Evolutionary conservation across 345 rosid species (phyloP).

Genomic region (Eucalyptus erythrocorys): DNA sequence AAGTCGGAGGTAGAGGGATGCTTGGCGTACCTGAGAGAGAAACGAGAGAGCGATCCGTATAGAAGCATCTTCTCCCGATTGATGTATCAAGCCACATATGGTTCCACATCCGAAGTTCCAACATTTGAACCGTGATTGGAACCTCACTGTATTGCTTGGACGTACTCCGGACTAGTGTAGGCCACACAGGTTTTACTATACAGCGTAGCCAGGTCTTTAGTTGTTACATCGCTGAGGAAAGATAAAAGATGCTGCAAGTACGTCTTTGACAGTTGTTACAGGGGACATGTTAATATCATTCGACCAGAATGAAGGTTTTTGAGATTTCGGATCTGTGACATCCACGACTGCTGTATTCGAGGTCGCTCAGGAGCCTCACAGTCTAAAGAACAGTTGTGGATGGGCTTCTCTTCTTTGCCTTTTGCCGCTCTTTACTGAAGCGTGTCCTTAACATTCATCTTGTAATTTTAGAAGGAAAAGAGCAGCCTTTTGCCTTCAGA

Average conservation of each 20-base stretch:
- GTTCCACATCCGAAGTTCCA: slow-evolving; percentile 38
- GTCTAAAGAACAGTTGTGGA: neutral
- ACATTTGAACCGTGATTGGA: slow-evolving; percentile 39
- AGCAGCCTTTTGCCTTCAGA: neutral
- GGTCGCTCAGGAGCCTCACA: neutral
- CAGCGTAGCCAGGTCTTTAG: neutral
- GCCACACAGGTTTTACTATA: neutral
- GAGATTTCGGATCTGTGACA: neutral
- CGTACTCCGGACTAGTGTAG: neutral
- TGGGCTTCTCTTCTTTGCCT: neutral
- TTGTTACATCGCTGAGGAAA: neutral
- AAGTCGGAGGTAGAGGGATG: slow-evolving; percentile 55
- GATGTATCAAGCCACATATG: slow-evolving; percentile 33
- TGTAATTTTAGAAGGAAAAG: neutral
- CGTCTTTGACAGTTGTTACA: neutral
- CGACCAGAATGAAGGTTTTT: neutral
- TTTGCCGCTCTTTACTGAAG: neutral
- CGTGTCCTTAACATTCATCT: neutral
- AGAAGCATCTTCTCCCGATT: slow-evolving; percentile 41
- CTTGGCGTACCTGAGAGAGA: slow-evolving; percentile 41
- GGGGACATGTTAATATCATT: neutral
- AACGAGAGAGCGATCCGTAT: slow-evolving; percentile 60
- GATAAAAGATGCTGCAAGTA: neutral
- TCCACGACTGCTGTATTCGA: neutral
- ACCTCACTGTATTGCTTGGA: neutral